Conservation (phyloP, 495 filamentous ascomycete genomes). For the Schizothecium vesticola region DNA sequence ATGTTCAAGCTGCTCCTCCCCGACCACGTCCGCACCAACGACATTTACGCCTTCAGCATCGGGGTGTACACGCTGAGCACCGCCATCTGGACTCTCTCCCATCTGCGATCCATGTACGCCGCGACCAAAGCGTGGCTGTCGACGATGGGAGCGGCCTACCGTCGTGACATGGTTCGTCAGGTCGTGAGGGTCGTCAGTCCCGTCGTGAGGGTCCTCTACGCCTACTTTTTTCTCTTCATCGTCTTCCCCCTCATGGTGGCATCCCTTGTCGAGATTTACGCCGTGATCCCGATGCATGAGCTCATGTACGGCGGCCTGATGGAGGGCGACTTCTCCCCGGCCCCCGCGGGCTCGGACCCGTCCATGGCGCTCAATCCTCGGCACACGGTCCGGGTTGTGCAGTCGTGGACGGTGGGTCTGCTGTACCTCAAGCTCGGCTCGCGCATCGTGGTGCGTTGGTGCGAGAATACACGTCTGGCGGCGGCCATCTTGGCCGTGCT, state of each 20-base stretch:
- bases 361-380: constrained; percentile 31
- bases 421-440: constrained; percentile 85
- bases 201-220: constrained; percentile 57
- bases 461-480: constrained; percentile 61
- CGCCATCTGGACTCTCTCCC: constrained; percentile 52
- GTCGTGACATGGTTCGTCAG: constrained; percentile 31
- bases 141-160: constrained; percentile 26
- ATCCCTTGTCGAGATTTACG: constrained; percentile 77
- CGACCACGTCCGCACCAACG: constrained; percentile 67
- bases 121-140: constrained; percentile 28
- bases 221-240: constrained; percentile 63
- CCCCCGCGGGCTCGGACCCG: background rate
- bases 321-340: background rate
- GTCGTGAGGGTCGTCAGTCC: constrained; percentile 20
- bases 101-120: constrained; percentile 43
- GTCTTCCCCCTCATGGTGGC: constrained; percentile 81
- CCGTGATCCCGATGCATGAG: constrained; percentile 84
- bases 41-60: constrained; percentile 92
- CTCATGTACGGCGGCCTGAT: constrained; percentile 51
- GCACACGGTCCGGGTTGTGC: constrained; percentile 82
- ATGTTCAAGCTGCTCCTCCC: constrained; percentile 67
- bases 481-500: constrained; percentile 69
- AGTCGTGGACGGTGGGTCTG: constrained; percentile 90
- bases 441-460: constrained; percentile 59
- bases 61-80: constrained; percentile 75